Percentiles rank a stretch among this genome's conserved stretches.
phyloP scores from a whole-genome alignment of 306 rosid genomes.

The Vicia villosa region DNA sequence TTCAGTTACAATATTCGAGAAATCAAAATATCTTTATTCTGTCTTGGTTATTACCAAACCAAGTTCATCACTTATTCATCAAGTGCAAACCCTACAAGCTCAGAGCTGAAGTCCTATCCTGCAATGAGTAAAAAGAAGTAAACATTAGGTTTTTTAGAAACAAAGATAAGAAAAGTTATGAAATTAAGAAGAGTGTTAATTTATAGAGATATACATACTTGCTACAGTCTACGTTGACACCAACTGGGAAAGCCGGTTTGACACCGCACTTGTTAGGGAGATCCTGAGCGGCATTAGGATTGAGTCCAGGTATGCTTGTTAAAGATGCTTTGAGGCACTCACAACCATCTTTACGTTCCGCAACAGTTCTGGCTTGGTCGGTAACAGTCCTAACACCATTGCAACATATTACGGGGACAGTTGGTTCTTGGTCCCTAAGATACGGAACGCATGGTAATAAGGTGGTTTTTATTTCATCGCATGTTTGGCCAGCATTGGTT shows the following conservation, averaged over 20 bases:
- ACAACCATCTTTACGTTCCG: constrained; percentile 31
- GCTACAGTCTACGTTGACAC: constrained; percentile 47
- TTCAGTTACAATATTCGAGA: not conserved
- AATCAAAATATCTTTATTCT: not conserved
- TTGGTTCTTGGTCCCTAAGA: not conserved
- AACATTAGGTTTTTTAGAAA: not conserved
- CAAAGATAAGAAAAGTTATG: no score
- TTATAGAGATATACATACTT: not conserved
- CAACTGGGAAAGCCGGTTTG: constrained; percentile 48
- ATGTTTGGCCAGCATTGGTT: constrained; percentile 20
- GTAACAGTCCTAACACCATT: not conserved
- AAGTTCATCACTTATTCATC: not conserved
- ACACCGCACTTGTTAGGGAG: constrained; percentile 34
- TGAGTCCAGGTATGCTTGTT: not conserved
- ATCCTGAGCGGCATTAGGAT: not conserved
- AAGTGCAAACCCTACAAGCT: not conserved
- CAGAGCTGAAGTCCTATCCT: not conserved
- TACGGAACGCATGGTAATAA: constrained; percentile 26
- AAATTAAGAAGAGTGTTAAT: not conserved
- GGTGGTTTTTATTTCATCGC: not conserved
- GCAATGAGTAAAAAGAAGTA: not conserved
- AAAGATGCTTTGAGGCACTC: not conserved
- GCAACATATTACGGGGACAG: constrained; percentile 31
- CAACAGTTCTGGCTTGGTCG: not conserved
- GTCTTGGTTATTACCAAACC: not conserved